Evolutionary conservation across 2,329 filamentous ascomycete genomes (phyloP).

Genomic region (Epichloe scottii): DNA sequence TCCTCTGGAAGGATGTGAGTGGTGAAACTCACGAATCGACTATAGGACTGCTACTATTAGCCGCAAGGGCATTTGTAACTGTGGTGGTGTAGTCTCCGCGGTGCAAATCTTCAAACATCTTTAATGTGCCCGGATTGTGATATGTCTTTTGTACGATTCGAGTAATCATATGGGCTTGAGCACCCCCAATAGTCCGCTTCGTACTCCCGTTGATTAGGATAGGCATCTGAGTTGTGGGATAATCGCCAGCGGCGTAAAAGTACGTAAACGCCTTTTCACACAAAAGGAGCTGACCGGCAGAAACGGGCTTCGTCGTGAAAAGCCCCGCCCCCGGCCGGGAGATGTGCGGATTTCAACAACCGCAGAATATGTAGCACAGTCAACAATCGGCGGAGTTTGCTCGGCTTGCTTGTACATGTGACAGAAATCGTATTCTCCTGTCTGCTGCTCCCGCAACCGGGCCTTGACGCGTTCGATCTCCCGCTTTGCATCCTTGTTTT

Average conservation of each 20-base stretch:
- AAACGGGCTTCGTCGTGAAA: constrained; percentile 34
- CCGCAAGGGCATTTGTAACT: too few species aligned
- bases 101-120: constrained; percentile 24
- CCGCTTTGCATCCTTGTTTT: background rate
- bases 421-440: constrained; percentile 26
- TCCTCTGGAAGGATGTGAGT: background rate
- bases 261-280: constrained; percentile 44
- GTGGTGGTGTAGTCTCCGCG: constrained; percentile 24
- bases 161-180: constrained; percentile 27
- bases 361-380: constrained; percentile 32
- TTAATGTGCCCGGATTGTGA: constrained; percentile 22
- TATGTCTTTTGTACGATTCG: constrained; percentile 32
- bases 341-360: constrained; percentile 29
- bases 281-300: constrained; percentile 37
- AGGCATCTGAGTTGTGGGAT: background rate
- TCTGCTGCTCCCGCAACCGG: constrained; percentile 25
- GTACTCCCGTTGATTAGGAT: constrained; percentile 20
- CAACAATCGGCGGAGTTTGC: constrained; percentile 16
- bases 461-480: constrained; percentile 12
- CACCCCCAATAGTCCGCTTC: constrained; percentile 17
- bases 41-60: constrained; percentile 15
- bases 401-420: background rate
- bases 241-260: constrained; percentile 16
- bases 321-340: constrained; percentile 33
- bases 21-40: constrained; percentile 31